Base-by-base conservation (phyloP, 305 asterid genomes). In the Fraxinus velutina region DNA sequence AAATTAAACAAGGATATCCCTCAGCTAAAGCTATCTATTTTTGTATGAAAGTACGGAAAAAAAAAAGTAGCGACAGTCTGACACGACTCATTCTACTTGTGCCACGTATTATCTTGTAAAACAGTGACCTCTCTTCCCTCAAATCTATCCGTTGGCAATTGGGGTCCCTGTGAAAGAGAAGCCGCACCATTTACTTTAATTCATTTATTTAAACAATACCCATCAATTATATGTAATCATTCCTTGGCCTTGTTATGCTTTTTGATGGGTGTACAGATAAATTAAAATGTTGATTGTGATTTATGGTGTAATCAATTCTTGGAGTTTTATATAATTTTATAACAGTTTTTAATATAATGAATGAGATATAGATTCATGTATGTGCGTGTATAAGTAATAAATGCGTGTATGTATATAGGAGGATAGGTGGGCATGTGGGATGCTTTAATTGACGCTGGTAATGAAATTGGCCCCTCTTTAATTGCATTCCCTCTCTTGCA, bases 381-480 rank as follows among this genome's bases (percentile, higher is more conserved):
- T 62, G 2, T 22, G 70, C 78, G 60, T 52, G 13, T 42, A 6
- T 42, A 10, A 19, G 42, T 9, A 36, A 9, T 75, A 39, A 47
- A 8, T 75, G 30, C 37, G 33, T 66, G 5, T 73, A 7, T 24
- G 47, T 77, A 30, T 77, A 30, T 52, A 77, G 21, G 75, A 82
- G 33, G 62, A 39, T 83, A 79, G 80, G 85, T 75, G 89, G 83
- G 86, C 90, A 88, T 88, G 92, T 89, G 96, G 84, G 89, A 81
- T 89, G 90, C 94, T 85, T 89, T 89, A 62, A 89, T 81, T 88
- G 88, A 85, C 89, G 88, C 85, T 87, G 87, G 82, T 87, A 88
- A 88, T 82, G 87, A 83, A 74, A 78, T 73, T 86, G 92, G 86
- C 84, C 89, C 88, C 82, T 82, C 85, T 86, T 86, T 84, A 4